These are phyloP conservation scores for Prunus dulcis DNA, from an alignment of 306 rosid species.

Conservation along the genomic window DNA sequence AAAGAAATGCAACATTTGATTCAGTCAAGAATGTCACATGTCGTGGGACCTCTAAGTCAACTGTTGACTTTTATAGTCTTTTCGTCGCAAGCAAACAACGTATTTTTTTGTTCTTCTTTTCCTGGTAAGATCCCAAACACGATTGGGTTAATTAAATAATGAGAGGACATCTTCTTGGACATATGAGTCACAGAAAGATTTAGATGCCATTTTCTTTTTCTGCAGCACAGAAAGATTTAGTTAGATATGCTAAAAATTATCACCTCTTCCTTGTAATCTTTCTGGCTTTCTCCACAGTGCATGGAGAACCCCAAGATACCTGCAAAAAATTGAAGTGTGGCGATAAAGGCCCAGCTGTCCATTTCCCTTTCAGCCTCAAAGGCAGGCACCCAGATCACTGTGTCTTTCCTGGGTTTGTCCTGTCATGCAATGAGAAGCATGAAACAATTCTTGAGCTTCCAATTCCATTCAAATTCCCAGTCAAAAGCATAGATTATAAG, in stretches of 20 bases:
- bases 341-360: background rate
- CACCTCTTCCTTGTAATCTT: background rate
- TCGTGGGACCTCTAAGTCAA: too few relatives aligned
- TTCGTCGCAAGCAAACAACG: too few relatives aligned
- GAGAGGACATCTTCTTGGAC: too few relatives aligned
- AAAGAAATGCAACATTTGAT: too few relatives aligned
- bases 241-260: background rate
- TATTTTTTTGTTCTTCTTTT: too few relatives aligned
- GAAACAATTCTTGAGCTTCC: conserved; percentile 27
- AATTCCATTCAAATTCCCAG: conserved; percentile 13
- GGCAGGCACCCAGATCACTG: conserved; percentile 15
- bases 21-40: too few relatives aligned
- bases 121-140: too few relatives aligned
- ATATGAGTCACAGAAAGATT: too few relatives aligned
- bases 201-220: background rate
- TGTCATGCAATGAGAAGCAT: conserved; percentile 22
- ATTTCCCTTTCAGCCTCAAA: conserved; percentile 35
- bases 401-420: conserved; percentile 33
- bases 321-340: conserved; percentile 20
- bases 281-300: background rate
- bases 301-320: background rate
- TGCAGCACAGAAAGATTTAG: background rate
- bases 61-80: too few relatives aligned
- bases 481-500: conserved; percentile 26
- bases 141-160: too few relatives aligned